A percentile compares a stretch with the other conserved stretches of the same genome.
These are phyloP conservation scores for Aspergillus ochraceoroseus DNA, from an alignment of 2,329 filamentous ascomycete genomes.

Conservation along the genomic window DNA sequence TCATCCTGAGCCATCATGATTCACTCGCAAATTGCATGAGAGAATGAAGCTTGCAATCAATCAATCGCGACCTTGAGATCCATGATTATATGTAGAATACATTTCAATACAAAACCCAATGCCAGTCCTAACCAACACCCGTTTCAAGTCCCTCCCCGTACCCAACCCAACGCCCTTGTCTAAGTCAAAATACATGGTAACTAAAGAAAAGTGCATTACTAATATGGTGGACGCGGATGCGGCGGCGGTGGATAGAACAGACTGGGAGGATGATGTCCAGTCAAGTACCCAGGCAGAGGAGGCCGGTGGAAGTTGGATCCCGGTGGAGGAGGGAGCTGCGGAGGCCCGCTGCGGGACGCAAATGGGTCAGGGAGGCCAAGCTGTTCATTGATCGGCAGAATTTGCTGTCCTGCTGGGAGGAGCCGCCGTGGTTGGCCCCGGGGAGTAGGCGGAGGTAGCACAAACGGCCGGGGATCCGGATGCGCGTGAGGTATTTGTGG, in stretches of 20 bases:
- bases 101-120: too few relatives aligned
- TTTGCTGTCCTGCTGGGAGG: conserved; percentile 33
- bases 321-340: conserved; percentile 41
- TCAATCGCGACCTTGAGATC: too few relatives aligned
- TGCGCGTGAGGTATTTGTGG: conserved; percentile 24
- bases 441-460: conserved; percentile 25
- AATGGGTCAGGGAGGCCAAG: conserved; percentile 39
- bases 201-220: too few relatives aligned
- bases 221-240: conserved; percentile 17
- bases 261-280: conserved; percentile 20
- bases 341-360: conserved; percentile 30
- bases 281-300: conserved; percentile 29
- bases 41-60: too few relatives aligned
- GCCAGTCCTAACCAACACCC: conserved; percentile 9
- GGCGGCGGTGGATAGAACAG: conserved; percentile 27
- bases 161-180: too few relatives aligned
- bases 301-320: conserved; percentile 37
- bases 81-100: too few relatives aligned
- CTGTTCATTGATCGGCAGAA: conserved; percentile 31
- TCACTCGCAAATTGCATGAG: too few relatives aligned
- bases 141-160: too few relatives aligned
- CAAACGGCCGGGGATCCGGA: conserved; percentile 32
- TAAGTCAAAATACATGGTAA: conserved; percentile 4
- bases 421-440: conserved; percentile 36
- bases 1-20: conserved; percentile 21